Conservation (phyloP, 1,139 yeast species). For the Hemisphaericaspora lyxosophila region DNA sequence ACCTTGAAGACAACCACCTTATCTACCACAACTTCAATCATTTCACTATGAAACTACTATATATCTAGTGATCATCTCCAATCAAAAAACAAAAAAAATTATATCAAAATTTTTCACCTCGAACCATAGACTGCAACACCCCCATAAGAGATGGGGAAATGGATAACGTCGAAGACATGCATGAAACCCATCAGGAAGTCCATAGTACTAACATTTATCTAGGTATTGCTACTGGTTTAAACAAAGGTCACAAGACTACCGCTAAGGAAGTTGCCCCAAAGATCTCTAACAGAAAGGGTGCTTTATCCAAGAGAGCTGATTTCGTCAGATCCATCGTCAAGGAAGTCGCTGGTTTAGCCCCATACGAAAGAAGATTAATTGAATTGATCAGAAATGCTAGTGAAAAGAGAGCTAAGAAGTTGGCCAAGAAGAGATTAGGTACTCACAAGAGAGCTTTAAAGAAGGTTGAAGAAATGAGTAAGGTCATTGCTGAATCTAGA, state of each 20-base stretch:
- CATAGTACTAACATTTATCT: slow-evolving; percentile 24
- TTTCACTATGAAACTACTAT: no score
- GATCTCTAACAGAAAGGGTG: slow-evolving; percentile 97
- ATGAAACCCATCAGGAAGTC: background rate
- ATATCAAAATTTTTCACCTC: no score
- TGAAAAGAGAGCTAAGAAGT: slow-evolving; percentile 99
- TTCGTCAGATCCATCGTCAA: slow-evolving; percentile 94
- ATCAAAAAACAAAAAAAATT: no score
- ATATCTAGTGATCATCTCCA: no score
- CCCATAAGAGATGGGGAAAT: no score
- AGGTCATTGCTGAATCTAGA: slow-evolving; percentile 97
- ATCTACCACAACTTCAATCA: no score
- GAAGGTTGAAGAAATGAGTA: slow-evolving; percentile 98
- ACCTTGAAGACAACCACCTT: no score
- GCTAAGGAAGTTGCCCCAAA: slow-evolving; percentile 91
- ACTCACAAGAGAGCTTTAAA: slow-evolving; percentile 99
- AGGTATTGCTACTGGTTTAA: slow-evolving; percentile 98
- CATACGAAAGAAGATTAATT: slow-evolving; percentile 99
- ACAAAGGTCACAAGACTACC: slow-evolving; percentile 99
- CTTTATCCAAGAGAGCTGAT: slow-evolving; percentile 90
- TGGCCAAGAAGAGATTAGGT: slow-evolving; percentile 99
- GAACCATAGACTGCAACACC: no score
- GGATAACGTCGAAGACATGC: no score
- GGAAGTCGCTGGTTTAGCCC: slow-evolving; percentile 99
- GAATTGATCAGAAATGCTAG: slow-evolving; percentile 99